phyloP scores from a whole-genome alignment of 2,329 filamentous ascomycete genomes.

The Fusarium pseudoanthophilum region DNA sequence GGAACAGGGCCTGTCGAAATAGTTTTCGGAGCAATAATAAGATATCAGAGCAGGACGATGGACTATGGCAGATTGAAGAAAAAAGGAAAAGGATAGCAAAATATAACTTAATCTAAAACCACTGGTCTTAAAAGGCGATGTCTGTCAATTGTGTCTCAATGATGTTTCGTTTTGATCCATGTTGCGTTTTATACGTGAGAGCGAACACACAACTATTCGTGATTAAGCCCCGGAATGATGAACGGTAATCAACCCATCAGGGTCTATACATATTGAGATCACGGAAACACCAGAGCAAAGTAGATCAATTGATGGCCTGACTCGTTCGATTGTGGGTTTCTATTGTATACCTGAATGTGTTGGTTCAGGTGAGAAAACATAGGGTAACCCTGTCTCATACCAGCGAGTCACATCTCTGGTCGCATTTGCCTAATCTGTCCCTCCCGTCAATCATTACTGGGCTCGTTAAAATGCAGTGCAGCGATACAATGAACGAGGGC shows the following conservation, averaged over 20 bases:
- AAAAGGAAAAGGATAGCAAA: not conserved
- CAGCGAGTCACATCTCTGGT: not conserved
- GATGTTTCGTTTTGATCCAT: not conserved
- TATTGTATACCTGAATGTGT: not conserved
- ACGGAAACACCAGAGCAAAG: not conserved
- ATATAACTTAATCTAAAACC: accelerated
- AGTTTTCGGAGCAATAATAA: not conserved
- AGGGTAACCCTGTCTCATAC: constrained; percentile 1
- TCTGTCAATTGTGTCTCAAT: not conserved
- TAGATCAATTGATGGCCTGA: not conserved
- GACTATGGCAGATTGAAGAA: accelerated
- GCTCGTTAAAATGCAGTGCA: constrained; percentile 1
- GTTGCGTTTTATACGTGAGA: too few species aligned
- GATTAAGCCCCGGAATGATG: not conserved
- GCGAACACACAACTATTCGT: too few species aligned
- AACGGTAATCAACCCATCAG: not conserved
- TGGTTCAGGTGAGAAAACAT: not conserved
- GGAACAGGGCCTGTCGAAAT: not conserved
- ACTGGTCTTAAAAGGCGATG: not conserved
- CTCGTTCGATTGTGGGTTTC: not conserved
- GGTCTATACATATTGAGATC: too few species aligned
- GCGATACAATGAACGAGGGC: not conserved
- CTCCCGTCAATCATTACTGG: not conserved
- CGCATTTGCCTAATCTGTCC: constrained; percentile 2
- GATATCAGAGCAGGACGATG: too few species aligned